Evolutionary conservation across 768 basidiomycete genomes (phyloP).

Genomic region (Trichaptum fuscoviolaceum): DNA sequence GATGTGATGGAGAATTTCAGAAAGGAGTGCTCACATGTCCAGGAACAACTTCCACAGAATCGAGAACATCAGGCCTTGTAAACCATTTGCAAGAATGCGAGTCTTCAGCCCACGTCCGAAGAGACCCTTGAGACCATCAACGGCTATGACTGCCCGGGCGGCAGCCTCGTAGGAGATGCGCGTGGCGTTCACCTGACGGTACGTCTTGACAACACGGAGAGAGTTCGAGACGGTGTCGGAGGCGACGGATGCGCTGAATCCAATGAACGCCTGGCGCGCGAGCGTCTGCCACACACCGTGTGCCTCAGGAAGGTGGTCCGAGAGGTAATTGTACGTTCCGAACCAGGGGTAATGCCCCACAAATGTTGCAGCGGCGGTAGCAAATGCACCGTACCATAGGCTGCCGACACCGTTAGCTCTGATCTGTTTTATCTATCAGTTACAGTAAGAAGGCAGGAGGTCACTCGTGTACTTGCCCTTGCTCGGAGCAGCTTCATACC

Average conservation of each 20-base stretch:
- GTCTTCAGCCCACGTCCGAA: slow-evolving; percentile 90
- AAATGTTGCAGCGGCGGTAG: slow-evolving; percentile 90
- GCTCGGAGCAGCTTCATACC: slow-evolving; percentile 62
- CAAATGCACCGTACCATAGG: slow-evolving; percentile 88
- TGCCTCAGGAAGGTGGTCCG: slow-evolving; percentile 52
- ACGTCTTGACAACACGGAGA: slow-evolving; percentile 91
- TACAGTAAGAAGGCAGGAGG: background rate
- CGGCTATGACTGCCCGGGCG: slow-evolving; percentile 66
- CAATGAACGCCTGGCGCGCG: slow-evolving; percentile 81
- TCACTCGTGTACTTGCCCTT: slow-evolving; percentile 39
- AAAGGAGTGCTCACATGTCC: slow-evolving; percentile 62
- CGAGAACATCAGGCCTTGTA: slow-evolving; percentile 89
- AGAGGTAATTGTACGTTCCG: slow-evolving; percentile 78
- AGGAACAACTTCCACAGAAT: slow-evolving; percentile 88
- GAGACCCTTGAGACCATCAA: slow-evolving; percentile 73
- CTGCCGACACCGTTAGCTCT: slow-evolving; percentile 69
- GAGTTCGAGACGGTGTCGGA: slow-evolving; percentile 89
- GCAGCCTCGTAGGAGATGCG: slow-evolving; percentile 76
- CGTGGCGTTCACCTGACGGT: slow-evolving; percentile 83
- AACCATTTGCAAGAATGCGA: slow-evolving; percentile 81
- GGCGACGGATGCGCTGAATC: slow-evolving; percentile 78
- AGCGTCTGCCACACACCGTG: slow-evolving; percentile 53
- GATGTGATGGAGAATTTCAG: background rate
- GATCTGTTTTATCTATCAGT: slow-evolving; percentile 36
- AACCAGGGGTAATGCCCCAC: slow-evolving; percentile 94